These are phyloP conservation scores for Penicillium sp. DNA, from an alignment of 2,329 filamentous ascomycete genomes.

Conservation along the genomic window DNA sequence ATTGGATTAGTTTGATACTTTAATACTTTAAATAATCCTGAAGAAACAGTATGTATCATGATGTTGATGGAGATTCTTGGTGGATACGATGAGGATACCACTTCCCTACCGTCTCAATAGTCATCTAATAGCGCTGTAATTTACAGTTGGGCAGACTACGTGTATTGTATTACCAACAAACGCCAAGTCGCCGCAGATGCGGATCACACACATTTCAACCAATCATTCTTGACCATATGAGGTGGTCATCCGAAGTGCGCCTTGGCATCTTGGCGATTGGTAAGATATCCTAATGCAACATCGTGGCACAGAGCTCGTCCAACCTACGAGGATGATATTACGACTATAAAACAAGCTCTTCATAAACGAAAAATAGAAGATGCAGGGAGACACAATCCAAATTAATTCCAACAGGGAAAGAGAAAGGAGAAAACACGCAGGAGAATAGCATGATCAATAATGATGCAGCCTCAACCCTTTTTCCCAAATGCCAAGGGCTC, in stretches of 20 bases:
- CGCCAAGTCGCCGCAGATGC: constrained; percentile 19
- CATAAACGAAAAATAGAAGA: neutral
- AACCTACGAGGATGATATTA: neutral
- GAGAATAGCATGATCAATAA: neutral
- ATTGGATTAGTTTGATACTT: neutral
- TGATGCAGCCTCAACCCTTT: constrained; percentile 13
- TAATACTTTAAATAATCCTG: neutral
- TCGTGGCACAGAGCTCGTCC: constrained; percentile 10
- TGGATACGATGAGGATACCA: neutral
- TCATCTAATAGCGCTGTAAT: neutral
- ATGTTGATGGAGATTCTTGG: neutral
- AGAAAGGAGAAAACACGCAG: neutral
- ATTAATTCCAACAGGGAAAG: neutral
- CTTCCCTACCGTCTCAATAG: neutral
- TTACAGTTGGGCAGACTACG: neutral
- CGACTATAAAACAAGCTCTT: neutral
- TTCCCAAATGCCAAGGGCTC: constrained; percentile 30
- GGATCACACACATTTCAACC: constrained; percentile 9
- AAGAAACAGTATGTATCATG: neutral
- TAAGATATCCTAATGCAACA: constrained; percentile 18
- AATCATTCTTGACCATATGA: constrained; percentile 8
- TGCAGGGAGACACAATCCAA: neutral
- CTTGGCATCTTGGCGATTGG: constrained; percentile 27
- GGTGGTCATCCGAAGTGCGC: constrained; percentile 4
- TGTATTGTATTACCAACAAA: neutral